Evolutionary conservation across 192 early-diverging fungal species (phyloP), one percentile per base, ranked within the genome.

Genomic region (Powellomyces hirtus): DNA sequence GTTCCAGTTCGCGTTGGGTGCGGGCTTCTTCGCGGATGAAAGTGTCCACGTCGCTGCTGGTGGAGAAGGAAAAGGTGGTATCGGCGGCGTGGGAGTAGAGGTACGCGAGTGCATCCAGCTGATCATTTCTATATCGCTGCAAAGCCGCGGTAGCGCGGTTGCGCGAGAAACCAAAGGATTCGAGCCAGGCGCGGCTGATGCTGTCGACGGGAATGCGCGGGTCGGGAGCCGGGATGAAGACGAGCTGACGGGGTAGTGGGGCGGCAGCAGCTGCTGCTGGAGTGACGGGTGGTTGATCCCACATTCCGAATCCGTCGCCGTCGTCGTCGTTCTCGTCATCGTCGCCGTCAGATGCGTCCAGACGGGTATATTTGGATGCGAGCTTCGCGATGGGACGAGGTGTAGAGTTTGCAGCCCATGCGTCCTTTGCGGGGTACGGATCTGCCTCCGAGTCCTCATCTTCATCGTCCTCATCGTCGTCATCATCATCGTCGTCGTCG

Each of bases 81-180:
- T 92, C 91, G 27, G 90, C 90, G 8, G 92, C 86, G 71, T 93
- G 86, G 18, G 91, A 79, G 86, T 88, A 89, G 46, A 94, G 80
- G 89, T 91, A 93, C 56, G 93, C 89, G 13, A 93, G 63, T 0
- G 89, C 89, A 5, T 74, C 56, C 38, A 45, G 58, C 31, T 46
- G 42, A 31, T 68, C 66, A 27, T 46, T 33, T n/a, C 26, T 11
- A 22, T 14, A 16, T 16, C 35, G 53, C 26, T 64, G 62, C 45
- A 68, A 34, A 8, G 66, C 66, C 8, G 44, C 3, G 2, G 44
- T 45, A 6, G 57, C 53, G 27, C 46, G 40, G 1, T 24, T 13
- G 16, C 31, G 30, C 4, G 66, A 26, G 46, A 68, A 59, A 16
- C 66, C 66, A 10, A 68, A 27, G 14, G 40, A 20, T 26, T 68